These are phyloP conservation scores for Nitzschia sp. DNA, from an alignment of 108 stramenopile species.

Conservation along the genomic window DNA sequence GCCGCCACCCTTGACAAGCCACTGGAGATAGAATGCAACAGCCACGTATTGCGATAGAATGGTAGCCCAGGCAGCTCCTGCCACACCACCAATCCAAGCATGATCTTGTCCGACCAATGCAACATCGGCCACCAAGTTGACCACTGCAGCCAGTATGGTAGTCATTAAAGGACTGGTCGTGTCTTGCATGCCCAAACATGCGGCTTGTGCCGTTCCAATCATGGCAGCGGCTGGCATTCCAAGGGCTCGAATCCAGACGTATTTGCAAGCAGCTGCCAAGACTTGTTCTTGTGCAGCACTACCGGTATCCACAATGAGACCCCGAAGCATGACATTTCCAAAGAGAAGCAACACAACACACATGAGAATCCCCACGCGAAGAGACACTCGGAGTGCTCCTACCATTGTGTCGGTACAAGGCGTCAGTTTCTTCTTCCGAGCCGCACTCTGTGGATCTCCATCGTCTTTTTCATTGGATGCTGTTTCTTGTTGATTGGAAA, in stretches of 20 bases:
- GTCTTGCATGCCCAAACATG: constrained; percentile 74
- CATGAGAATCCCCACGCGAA: constrained; percentile 60
- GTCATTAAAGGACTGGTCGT: constrained; percentile 72
- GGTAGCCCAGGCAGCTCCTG: constrained; percentile 92
- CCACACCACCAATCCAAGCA: constrained; percentile 73
- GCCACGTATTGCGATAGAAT: constrained; percentile 84
- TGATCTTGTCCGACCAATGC: constrained; percentile 58
- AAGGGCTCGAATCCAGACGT: constrained; percentile 82
- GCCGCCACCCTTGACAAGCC: constrained; percentile 36
- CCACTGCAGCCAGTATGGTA: constrained; percentile 68
- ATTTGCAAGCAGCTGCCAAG: constrained; percentile 67
- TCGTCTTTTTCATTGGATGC: too few species aligned
- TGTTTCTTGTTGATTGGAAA: constrained; percentile 60
- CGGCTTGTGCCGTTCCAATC: constrained; percentile 79
- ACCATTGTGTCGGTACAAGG: constrained; percentile 41
- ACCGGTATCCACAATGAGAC: constrained; percentile 78
- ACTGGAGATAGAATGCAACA: constrained; percentile 62
- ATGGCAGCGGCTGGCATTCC: constrained; percentile 85
- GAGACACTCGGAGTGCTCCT: constrained; percentile 66
- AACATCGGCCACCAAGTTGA: constrained; percentile 78
- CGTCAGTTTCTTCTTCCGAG: constrained; percentile 20
- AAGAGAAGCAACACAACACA: constrained; percentile 52
- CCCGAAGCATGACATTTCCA: constrained; percentile 41
- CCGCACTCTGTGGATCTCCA: too few species aligned
- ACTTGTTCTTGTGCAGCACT: constrained; percentile 59